Percentiles rank a stretch among this genome's conserved stretches.
Evolutionary conservation across 108 stramenopile genomes (phyloP).

Genomic region (Nitzschia palea): DNA sequence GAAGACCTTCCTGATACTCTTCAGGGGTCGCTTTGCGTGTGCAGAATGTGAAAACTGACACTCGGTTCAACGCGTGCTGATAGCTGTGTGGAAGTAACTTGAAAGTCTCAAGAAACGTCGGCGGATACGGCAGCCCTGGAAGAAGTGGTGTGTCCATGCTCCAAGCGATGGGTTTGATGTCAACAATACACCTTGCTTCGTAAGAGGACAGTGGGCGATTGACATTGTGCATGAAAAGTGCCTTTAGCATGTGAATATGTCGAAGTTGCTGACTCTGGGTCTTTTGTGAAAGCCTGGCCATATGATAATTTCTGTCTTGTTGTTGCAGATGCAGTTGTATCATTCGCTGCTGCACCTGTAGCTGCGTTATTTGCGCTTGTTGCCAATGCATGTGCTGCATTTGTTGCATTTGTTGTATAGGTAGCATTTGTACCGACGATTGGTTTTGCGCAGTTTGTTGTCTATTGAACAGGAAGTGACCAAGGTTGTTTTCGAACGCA

Average conservation of each 20-base stretch:
- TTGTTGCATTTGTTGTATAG: too few species aligned
- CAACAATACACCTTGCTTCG: neutral
- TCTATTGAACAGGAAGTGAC: too few species aligned
- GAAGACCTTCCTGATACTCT: neutral
- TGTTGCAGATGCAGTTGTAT: too few species aligned
- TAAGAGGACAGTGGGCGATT: neutral
- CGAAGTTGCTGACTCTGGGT: too few species aligned
- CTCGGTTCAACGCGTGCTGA: neutral
- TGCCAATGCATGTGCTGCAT: neutral
- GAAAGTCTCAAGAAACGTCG: neutral
- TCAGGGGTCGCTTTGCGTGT: neutral
- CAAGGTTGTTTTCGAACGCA: too few species aligned
- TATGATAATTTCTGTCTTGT: too few species aligned
- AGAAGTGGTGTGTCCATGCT: neutral
- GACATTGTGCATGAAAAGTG: neutral
- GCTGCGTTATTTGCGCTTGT: neutral
- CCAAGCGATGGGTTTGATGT: neutral
- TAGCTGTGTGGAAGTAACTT: neutral
- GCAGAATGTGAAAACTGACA: neutral
- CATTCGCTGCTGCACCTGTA: neutral
- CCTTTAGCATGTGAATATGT: too few species aligned
- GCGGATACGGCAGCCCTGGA: neutral
- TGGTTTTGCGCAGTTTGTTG: too few species aligned
- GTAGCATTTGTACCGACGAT: too few species aligned
- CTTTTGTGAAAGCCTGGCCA: too few species aligned